phyloP scores from a whole-genome alignment of 169 alveolate genomes.

The Cryptosporidium muris region DNA sequence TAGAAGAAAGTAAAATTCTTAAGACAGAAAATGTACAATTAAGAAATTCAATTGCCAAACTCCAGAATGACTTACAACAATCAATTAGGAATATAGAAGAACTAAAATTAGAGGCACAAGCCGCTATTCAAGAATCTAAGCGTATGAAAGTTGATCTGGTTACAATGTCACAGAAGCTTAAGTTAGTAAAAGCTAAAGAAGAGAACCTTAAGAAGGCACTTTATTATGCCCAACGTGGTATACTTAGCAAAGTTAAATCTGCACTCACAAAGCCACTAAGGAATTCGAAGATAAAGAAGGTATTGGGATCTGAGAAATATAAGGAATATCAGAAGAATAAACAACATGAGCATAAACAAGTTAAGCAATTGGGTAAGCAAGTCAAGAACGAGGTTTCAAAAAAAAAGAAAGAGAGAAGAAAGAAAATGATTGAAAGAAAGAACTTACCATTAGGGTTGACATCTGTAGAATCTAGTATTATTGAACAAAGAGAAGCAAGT shows the following conservation, averaged over 20 bases:
- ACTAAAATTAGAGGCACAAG: constrained; percentile 35
- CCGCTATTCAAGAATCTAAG: constrained; percentile 22
- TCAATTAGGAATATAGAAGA: constrained; percentile 28
- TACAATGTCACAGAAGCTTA: constrained; percentile 18
- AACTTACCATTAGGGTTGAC: constrained; percentile 29
- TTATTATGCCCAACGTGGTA: constrained; percentile 43
- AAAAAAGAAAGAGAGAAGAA: constrained; percentile 27
- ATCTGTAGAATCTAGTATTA: constrained; percentile 6
- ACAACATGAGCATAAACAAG: constrained; percentile 17
- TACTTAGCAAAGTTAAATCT: constrained; percentile 34
- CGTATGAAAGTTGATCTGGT: constrained; percentile 23
- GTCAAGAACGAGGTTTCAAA: constrained; percentile 26
- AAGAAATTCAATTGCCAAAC: constrained; percentile 18
- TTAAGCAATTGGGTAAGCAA: constrained; percentile 41
- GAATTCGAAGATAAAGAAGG: constrained; percentile 23
- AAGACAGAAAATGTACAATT: constrained; percentile 54
- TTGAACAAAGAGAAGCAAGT: constrained; percentile 4
- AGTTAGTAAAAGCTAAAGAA: constrained; percentile 28
- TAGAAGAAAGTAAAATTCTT: constrained; percentile 11
- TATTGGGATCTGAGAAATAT: constrained; percentile 57
- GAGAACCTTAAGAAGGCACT: constrained; percentile 51
- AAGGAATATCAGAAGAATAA: constrained; percentile 31
- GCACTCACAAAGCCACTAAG: constrained; percentile 44
- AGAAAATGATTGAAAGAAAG: constrained; percentile 16
- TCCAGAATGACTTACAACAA: constrained; percentile 27